Conservation (phyloP, 257 asterid species). For the Handroanthus guayacan region DNA sequence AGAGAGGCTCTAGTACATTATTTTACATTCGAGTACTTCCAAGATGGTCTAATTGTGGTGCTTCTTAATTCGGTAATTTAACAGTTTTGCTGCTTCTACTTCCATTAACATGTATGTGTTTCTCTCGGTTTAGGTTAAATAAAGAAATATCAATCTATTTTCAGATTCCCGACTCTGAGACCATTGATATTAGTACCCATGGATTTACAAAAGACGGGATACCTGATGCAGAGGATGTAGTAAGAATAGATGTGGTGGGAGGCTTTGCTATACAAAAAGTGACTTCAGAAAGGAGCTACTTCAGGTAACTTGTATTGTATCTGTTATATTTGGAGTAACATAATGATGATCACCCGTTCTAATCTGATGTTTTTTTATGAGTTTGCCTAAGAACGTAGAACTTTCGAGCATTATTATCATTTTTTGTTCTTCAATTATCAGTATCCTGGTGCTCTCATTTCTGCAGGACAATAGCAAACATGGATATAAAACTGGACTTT, state of each 20-base stretch:
- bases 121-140: conserved; percentile 1
- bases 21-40: conserved; percentile 74
- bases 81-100: not conserved
- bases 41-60: conserved; percentile 79
- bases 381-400: not conserved
- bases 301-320: conserved; percentile 56
- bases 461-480: conserved; percentile 80
- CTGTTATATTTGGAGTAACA: too few relatives aligned
- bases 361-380: not conserved
- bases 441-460: not conserved
- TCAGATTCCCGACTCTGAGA: conserved; percentile 78
- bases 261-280: conserved; percentile 88
- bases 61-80: conserved; percentile 73
- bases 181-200: conserved; percentile 59
- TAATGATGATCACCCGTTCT: too few relatives aligned
- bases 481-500: conserved; percentile 82
- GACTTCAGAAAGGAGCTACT: conserved; percentile 66
- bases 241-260: conserved; percentile 83
- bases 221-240: conserved; percentile 69
- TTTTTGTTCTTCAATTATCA: not conserved
- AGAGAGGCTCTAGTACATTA: conserved; percentile 79
- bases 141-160: conserved; percentile 7
- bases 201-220: conserved; percentile 73
- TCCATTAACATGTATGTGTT: not conserved
- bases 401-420: not conserved